Evolutionary conservation across 164 flowering plant species (phyloP).

Genomic region (Vitis rupestris): DNA sequence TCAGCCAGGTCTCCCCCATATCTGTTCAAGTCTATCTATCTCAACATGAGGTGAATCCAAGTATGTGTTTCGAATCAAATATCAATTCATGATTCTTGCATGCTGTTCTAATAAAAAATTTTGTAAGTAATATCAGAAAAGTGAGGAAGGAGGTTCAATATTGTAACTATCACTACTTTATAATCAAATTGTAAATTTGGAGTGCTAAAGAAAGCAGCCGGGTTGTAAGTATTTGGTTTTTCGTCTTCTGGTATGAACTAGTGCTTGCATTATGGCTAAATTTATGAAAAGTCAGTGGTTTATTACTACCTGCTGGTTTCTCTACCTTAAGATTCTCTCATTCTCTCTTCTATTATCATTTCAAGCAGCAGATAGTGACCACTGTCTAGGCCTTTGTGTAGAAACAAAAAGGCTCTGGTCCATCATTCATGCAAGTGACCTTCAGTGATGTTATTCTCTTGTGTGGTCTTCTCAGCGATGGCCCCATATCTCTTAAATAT

Average conservation of each 20-base stretch:
- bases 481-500: too few relatives aligned
- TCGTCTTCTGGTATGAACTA: neutral
- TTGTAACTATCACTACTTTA: neutral
- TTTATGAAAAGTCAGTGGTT: neutral
- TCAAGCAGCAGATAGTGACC: too few relatives aligned
- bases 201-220: neutral
- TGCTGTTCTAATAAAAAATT: constrained; percentile 9
- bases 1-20: neutral
- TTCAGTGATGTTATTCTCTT: too few relatives aligned
- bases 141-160: neutral
- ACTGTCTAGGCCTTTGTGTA: too few relatives aligned
- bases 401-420: too few relatives aligned
- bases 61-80: constrained; percentile 2
- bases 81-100: constrained; percentile 25
- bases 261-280: neutral
- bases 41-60: neutral
- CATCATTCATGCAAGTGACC: too few relatives aligned
- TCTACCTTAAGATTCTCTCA: too few relatives aligned
- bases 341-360: too few relatives aligned
- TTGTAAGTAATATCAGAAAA: constrained; percentile 5
- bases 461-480: too few relatives aligned
- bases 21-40: too few relatives aligned
- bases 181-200: neutral
- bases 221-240: neutral
- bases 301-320: neutral